These are phyloP conservation scores for Bipolaris cookei DNA, from an alignment of 2,329 filamentous ascomycete genomes.

Conservation along the genomic window DNA sequence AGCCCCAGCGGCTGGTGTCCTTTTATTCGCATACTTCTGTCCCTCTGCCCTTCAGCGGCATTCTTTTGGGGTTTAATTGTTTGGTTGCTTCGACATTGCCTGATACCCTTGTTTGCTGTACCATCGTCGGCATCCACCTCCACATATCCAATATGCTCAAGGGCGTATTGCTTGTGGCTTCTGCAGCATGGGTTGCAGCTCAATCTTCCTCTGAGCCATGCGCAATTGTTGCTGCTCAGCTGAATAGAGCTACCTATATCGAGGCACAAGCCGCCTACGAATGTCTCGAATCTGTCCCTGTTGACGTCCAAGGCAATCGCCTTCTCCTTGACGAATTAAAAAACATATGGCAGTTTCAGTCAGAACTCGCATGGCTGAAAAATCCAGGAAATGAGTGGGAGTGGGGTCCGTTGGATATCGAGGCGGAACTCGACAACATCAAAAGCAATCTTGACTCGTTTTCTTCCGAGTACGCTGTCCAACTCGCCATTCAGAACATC, in stretches of 20 bases:
- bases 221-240: conserved; percentile 20
- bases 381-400: conserved; percentile 42
- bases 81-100: conserved; percentile 1
- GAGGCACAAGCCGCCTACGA: conserved; percentile 31
- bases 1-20: not conserved
- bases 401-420: conserved; percentile 43
- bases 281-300: conserved; percentile 44
- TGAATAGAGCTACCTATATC: conserved; percentile 5
- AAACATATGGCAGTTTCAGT: conserved; percentile 45
- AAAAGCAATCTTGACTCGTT: conserved; percentile 35
- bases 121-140: not conserved
- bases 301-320: conserved; percentile 33
- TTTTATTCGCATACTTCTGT: not conserved
- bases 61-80: not conserved
- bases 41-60: not conserved
- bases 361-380: conserved; percentile 45
- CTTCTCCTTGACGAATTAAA: conserved; percentile 41
- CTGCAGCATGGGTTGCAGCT: conserved; percentile 21
- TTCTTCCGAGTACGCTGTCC: conserved; percentile 48
- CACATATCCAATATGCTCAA: conserved; percentile 15
- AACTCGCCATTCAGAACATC: conserved; percentile 40
- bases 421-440: conserved; percentile 44
- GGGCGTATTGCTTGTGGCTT: conserved; percentile 21
- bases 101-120: not conserved
- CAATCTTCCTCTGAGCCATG: conserved; percentile 29